Percentiles rank a stretch among this genome's conserved stretches.
phyloP scores from a whole-genome alignment of 1,284 basidiomycete species.

The Ceratobasidium sp. region DNA sequence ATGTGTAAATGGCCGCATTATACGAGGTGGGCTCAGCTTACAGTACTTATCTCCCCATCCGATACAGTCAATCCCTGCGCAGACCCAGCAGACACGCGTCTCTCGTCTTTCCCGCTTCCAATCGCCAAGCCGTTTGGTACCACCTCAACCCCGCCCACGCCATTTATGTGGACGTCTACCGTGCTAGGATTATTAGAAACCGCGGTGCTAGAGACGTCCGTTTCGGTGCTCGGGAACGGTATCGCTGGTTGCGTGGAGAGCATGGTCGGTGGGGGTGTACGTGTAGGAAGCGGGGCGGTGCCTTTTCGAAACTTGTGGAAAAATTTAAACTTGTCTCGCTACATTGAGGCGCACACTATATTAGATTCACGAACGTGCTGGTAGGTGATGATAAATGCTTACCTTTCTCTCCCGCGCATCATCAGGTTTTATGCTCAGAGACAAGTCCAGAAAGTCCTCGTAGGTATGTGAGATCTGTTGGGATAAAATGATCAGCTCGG shows the following conservation, averaged over 20 bases:
- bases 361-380: not conserved
- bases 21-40: not conserved
- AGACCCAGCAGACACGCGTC: not conserved
- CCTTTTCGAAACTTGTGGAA: slow-evolving; percentile 58
- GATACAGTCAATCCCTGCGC: slow-evolving; percentile 1
- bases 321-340: slow-evolving; percentile 77
- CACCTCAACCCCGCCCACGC: not conserved
- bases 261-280: slow-evolving; percentile 34
- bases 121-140: not conserved
- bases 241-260: not conserved
- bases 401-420: slow-evolving; percentile 74
- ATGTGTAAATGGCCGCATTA: not conserved
- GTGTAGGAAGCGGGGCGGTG: slow-evolving; percentile 24
- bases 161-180: not conserved
- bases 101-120: not conserved
- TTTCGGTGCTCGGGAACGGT: slow-evolving; percentile 30
- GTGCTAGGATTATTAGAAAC: not conserved
- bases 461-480: slow-evolving; percentile 87
- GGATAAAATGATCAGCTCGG: slow-evolving; percentile 6
- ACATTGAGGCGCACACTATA: too few relatives aligned
- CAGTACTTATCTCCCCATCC: slow-evolving; percentile 4
- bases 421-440: slow-evolving; percentile 85
- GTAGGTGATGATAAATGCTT: slow-evolving; percentile 11
- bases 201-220: not conserved
- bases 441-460: slow-evolving; percentile 94